phyloP scores from a whole-genome alignment of 23 red algal genomes.

The Gracilariopsis chorda region DNA sequence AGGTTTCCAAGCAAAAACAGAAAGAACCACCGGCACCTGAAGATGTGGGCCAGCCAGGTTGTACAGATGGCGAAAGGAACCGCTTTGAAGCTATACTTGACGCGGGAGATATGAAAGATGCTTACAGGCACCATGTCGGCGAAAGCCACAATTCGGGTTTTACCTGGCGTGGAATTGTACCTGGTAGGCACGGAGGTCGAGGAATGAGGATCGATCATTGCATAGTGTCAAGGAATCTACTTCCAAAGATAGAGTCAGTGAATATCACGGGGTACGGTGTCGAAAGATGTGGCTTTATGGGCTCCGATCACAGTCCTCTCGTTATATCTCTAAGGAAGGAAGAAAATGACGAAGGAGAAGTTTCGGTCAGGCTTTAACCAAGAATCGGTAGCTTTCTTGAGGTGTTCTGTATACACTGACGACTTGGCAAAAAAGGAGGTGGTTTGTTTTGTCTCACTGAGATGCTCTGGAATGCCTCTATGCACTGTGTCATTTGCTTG shows the following conservation, averaged over 20 bases:
- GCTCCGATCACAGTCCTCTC: slow-evolving; percentile 54
- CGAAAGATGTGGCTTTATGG: slow-evolving; percentile 43
- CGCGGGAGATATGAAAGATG: slow-evolving; percentile 37
- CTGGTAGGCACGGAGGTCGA: slow-evolving; percentile 33
- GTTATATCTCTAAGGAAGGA: slow-evolving; percentile 11
- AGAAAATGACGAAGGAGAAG: no score
- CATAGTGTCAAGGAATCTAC: slow-evolving; percentile 30
- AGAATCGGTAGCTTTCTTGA: no score
- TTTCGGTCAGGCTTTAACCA: no score
- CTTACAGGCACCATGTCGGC: slow-evolving; percentile 19
- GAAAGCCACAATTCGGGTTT: background rate
- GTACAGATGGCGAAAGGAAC: slow-evolving; percentile 38
- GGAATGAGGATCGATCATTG: slow-evolving; percentile 72
- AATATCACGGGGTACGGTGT: slow-evolving; percentile 26
- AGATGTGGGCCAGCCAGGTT: slow-evolving; percentile 37
- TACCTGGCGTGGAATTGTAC: slow-evolving; percentile 26
- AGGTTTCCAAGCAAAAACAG: background rate
- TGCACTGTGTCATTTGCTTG: no score
- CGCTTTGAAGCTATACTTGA: slow-evolving; percentile 40
- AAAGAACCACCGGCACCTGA: background rate
- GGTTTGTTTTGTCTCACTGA: no score
- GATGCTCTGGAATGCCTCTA: no score
- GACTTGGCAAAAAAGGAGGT: no score
- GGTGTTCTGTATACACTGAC: no score
- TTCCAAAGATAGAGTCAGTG: background rate